Evolutionary conservation across 805 yeast species (phyloP).

Genomic region (Cyberlindnera amylophila): DNA sequence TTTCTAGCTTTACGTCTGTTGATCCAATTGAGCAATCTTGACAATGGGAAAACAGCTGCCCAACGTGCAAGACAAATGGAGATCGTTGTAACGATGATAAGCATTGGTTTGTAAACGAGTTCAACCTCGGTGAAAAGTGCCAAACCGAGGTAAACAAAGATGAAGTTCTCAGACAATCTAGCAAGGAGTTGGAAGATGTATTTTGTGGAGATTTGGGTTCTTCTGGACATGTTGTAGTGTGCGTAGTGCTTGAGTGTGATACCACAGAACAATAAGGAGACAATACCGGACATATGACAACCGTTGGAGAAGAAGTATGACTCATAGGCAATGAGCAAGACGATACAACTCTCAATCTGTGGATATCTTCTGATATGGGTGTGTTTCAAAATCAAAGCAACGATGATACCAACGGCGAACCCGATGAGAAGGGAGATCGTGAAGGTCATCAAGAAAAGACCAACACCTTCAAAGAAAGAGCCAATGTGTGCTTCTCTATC

Average conservation of each 20-base stretch:
- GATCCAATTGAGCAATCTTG: slow-evolving; percentile 78
- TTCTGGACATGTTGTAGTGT: slow-evolving; percentile 92
- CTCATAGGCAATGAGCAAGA: slow-evolving; percentile 86
- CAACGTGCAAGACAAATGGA: slow-evolving; percentile 94
- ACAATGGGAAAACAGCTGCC: slow-evolving; percentile 95
- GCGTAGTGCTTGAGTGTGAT: slow-evolving; percentile 96
- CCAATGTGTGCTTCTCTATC: slow-evolving; percentile 75
- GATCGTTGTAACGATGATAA: slow-evolving; percentile 84
- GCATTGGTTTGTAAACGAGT: slow-evolving; percentile 86
- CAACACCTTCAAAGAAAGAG: slow-evolving; percentile 89
- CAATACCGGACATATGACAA: slow-evolving; percentile 99
- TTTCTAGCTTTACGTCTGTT: slow-evolving; percentile 56
- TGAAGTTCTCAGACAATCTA: slow-evolving; percentile 92
- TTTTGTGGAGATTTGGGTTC: slow-evolving; percentile 95
- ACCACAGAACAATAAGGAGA: slow-evolving; percentile 91
- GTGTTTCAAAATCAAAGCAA: slow-evolving; percentile 87
- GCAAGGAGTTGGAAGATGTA: slow-evolving; percentile 93
- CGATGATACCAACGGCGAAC: slow-evolving; percentile 77
- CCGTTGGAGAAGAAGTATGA: slow-evolving; percentile 98
- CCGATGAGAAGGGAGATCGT: slow-evolving; percentile 90
- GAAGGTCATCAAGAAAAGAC: slow-evolving; percentile 88
- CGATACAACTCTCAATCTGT: slow-evolving; percentile 94
- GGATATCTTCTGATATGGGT: slow-evolving; percentile 92
- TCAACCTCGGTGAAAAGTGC: slow-evolving; percentile 96
- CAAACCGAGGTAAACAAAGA: slow-evolving; percentile 90